A percentile compares a stretch with the other conserved stretches of the same genome.
Conservation (phyloP, 495 filamentous ascomycete genomes). For the Podospora tetraspora region DNA sequence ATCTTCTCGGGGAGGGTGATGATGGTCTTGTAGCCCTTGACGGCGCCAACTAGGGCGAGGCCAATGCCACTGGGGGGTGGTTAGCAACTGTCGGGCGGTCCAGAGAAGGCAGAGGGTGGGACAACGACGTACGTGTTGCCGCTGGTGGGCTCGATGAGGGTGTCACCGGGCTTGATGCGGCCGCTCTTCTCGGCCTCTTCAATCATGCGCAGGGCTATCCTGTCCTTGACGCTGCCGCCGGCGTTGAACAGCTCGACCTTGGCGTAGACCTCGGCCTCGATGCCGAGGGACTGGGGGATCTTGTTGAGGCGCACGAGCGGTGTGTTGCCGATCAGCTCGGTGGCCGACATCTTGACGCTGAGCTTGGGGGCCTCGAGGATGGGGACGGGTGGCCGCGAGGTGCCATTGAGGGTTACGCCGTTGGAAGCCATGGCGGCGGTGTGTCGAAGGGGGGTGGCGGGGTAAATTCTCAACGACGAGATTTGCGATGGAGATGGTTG, state of each 20-base stretch:
- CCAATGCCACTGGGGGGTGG: constrained; percentile 68
- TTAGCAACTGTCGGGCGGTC: too few relatives aligned
- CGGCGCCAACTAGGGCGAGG: constrained; percentile 83
- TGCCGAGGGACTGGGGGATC: constrained; percentile 82
- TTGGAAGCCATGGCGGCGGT: not conserved
- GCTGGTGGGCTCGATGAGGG: constrained; percentile 94
- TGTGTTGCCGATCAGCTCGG: constrained; percentile 80
- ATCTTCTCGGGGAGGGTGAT: constrained; percentile 99
- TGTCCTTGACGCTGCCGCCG: constrained; percentile 94
- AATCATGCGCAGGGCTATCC: constrained; percentile 96
- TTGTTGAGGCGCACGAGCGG: constrained; percentile 88
- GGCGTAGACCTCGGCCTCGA: constrained; percentile 85
- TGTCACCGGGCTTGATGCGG: constrained; percentile 94
- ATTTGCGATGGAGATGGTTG: not conserved
- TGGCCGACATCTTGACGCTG: constrained; percentile 38
- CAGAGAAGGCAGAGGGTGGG: not conserved
- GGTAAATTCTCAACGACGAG: not conserved
- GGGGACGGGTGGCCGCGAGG: constrained; percentile 18
- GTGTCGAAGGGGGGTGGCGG: not conserved
- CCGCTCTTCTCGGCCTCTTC: constrained; percentile 88
- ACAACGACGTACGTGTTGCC: constrained; percentile 72
- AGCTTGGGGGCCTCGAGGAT: constrained; percentile 24
- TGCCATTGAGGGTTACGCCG: constrained; percentile 16
- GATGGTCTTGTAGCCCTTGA: constrained; percentile 97
- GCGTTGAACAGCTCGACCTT: constrained; percentile 98